Conservation (phyloP, 208 protist genomes). For the Balamuthia mandrillaris region DNA sequence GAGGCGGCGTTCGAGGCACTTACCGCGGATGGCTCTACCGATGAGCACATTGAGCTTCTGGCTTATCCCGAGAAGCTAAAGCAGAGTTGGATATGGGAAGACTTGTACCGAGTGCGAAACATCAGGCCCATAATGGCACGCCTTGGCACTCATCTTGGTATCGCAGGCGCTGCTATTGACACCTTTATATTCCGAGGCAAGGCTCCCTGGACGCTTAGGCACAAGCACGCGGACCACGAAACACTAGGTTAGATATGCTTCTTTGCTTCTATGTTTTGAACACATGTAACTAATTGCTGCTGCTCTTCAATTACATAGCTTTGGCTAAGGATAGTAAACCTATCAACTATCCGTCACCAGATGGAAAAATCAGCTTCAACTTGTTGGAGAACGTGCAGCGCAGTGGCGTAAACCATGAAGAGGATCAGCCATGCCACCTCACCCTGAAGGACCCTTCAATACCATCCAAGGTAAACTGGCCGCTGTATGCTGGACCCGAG, state of each 20-base stretch:
- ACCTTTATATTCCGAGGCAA: conserved; percentile 76
- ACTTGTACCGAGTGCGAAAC: conserved; percentile 90
- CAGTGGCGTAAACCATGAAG: conserved; percentile 92
- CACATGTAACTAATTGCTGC: not conserved
- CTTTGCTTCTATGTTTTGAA: too few relatives aligned
- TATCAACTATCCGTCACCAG: conserved; percentile 95
- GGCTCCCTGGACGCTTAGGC: conserved; percentile 85
- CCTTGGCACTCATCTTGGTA: conserved; percentile 78
- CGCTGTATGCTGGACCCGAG: conserved; percentile 78
- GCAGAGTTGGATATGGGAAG: conserved; percentile 88
- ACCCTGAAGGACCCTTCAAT: conserved; percentile 71
- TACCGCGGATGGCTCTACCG: not conserved
- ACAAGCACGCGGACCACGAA: conserved; percentile 76
- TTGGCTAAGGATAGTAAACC: conserved; percentile 73
- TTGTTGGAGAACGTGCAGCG: conserved; percentile 90
- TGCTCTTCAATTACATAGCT: not conserved
- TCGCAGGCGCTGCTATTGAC: conserved; percentile 81
- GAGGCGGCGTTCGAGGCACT: conserved; percentile 73
- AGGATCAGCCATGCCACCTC: conserved; percentile 92
- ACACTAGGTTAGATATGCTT: not conserved
- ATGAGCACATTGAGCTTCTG: conserved; percentile 36
- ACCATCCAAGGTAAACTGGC: conserved; percentile 77
- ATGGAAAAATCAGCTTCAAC: conserved; percentile 92
- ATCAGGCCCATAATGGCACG: conserved; percentile 84
- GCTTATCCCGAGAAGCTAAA: conserved; percentile 81